Percentiles rank a stretch among this genome's conserved stretches.
Evolutionary conservation across 345 rosid species (phyloP).

Genomic region (Eucalyptus albens): DNA sequence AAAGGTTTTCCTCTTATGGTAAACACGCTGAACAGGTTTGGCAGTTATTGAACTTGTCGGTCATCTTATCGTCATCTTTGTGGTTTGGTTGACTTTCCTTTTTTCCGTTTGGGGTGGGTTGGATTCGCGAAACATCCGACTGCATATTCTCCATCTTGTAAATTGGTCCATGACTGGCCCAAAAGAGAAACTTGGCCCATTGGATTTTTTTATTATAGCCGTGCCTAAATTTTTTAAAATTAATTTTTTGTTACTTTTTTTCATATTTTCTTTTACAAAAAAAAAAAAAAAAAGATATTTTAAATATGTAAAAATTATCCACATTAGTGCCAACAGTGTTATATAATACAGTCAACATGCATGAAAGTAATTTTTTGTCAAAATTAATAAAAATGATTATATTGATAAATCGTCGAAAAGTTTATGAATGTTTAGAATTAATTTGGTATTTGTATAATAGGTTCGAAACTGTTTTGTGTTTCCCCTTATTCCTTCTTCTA

Average conservation of each 20-base stretch:
- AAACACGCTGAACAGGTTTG: neutral
- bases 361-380: no score
- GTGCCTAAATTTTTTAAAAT: neutral
- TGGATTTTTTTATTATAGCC: neutral
- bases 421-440: no score
- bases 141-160: neutral
- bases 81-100: neutral
- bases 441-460: no score
- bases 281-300: no score
- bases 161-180: neutral
- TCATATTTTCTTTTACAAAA: no score
- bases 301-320: neutral
- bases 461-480: neutral
- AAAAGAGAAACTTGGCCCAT: neutral
- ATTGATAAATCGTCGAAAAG: no score
- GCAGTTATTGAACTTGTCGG: neutral
- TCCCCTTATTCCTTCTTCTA: neutral
- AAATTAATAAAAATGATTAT: accelerated
- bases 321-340: accelerated
- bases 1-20: neutral
- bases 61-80: neutral
- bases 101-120: neutral
- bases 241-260: no score
- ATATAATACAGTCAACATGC: accelerated
- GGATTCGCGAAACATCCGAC: neutral